Evolutionary conservation across 768 basidiomycete species (phyloP), one percentile per base, ranked within the genome.

Genomic region (Phlegmacium glaucopus): DNA sequence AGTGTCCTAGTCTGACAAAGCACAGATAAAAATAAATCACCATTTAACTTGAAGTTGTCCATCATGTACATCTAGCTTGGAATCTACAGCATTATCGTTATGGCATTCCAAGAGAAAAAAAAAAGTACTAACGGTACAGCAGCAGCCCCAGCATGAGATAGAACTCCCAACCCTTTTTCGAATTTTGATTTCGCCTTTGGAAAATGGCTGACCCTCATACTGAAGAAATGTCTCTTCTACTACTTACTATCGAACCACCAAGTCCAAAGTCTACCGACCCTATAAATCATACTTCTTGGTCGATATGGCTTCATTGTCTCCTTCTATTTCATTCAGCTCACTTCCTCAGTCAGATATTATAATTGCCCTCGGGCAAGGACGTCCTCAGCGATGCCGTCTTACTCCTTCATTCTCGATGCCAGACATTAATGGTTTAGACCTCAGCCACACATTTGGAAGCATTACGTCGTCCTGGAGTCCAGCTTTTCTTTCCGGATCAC

Each of bases 381-480:
- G 10, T 26, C 28, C 41, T 26, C 26, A n/a, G 17, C 39, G 11
- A 39, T 18, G 17, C 10, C n/a, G 17, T 18, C 16, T 47, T 35
- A 27, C 44, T 36, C 32, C 15, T n/a, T 52, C 52, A 10, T 10
- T 49, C 13, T 58, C 55, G 29, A 35, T 48, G 41, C 56, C 51
- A 9, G 48, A 57, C 17, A 39, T 55, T 37, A 48, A 38, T 30
- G 28, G 35, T n/a, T 10, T 43, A 13, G 45, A 29, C 9, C 25
- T 43, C 26, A 18, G 46, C 27, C 53, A 60, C 22, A 34, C 57
- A 9, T 26, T 58, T 6, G 47, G 44, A 13, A 38, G 46, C 32
- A 46, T 58, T 27, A 22, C 53, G 1, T 45, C 53, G n/a, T 57
- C 57, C 6, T 55, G 53, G 45, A 38, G 43, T n/a, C 44, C 50